Conservation (phyloP, 2,329 filamentous ascomycete genomes). For the Penicillium sp. region DNA sequence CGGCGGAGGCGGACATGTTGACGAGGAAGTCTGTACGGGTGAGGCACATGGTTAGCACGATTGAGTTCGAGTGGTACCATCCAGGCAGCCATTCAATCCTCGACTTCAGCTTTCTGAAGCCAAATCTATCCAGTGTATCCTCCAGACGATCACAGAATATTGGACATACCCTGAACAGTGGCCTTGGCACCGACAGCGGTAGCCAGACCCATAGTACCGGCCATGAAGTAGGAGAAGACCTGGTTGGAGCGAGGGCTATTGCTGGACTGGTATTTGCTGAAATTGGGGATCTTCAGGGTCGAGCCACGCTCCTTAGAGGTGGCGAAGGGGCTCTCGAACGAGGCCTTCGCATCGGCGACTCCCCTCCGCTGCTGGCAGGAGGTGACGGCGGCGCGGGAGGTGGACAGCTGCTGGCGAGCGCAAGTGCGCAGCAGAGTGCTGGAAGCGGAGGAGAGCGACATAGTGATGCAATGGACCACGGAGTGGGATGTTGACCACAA, state of each 20-base stretch:
- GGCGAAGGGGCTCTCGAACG: slow-evolving; percentile 61
- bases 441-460: slow-evolving; percentile 66
- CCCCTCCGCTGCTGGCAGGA: slow-evolving; percentile 49
- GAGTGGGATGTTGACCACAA: slow-evolving; percentile 41
- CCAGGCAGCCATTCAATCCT: not conserved
- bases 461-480: slow-evolving; percentile 38
- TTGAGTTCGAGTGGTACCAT: not conserved
- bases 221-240: slow-evolving; percentile 98
- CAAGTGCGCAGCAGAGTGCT: slow-evolving; percentile 68
- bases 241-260: slow-evolving; percentile 72
- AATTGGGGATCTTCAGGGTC: slow-evolving; percentile 80
- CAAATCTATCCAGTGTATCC: not conserved
- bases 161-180: slow-evolving; percentile 86
- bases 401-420: slow-evolving; percentile 52
- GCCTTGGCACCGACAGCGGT: slow-evolving; percentile 94
- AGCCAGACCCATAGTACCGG: slow-evolving; percentile 90
- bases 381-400: slow-evolving; percentile 46
- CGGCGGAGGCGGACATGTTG: slow-evolving; percentile 99
- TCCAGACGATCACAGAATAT: slow-evolving; percentile 1
- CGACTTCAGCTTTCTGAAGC: not conserved
- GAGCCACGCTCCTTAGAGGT: slow-evolving; percentile 49
- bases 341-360: slow-evolving; percentile 46
- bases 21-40: slow-evolving; percentile 84
- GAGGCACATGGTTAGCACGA: slow-evolving; percentile 33
- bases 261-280: slow-evolving; percentile 81